Evolutionary conservation across 1,284 basidiomycete species (phyloP).

Genomic region (Malassezia brasiliensis): DNA sequence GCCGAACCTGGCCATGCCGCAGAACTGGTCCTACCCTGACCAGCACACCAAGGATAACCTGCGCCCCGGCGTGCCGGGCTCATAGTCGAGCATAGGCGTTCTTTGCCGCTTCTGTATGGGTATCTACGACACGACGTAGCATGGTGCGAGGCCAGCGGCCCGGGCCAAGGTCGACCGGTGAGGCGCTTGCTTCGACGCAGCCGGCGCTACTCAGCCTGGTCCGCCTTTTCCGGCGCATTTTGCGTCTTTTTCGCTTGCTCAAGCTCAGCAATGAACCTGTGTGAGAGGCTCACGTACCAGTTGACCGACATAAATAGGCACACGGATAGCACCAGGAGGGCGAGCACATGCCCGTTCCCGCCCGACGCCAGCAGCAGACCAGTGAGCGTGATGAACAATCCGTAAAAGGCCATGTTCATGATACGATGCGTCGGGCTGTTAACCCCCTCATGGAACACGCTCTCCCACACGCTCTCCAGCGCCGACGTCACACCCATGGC

Average conservation of each 20-base stretch:
- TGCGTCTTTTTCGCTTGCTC: not conserved
- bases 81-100: not conserved
- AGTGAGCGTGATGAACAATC: constrained; percentile 44
- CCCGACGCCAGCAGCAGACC: constrained; percentile 40
- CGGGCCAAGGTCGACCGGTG: too few species aligned
- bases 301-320: constrained; percentile 47
- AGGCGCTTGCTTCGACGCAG: too few species aligned
- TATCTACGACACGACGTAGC: not conserved
- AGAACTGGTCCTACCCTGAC: constrained; percentile 58
- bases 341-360: constrained; percentile 47
- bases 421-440: constrained; percentile 33
- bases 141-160: too few species aligned
- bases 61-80: constrained; percentile 3
- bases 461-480: constrained; percentile 17
- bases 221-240: not conserved
- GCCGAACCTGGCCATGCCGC: constrained; percentile 65
- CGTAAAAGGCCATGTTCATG: constrained; percentile 49
- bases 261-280: constrained; percentile 15
- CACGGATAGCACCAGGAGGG: constrained; percentile 39
- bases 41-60: constrained; percentile 10
- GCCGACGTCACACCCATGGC: constrained; percentile 1
- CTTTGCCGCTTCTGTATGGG: not conserved
- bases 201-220: not conserved
- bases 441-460: constrained; percentile 36
- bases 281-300: constrained; percentile 35